phyloP scores from a whole-genome alignment of 768 basidiomycete species.

The Kwoniella bestiolae region DNA sequence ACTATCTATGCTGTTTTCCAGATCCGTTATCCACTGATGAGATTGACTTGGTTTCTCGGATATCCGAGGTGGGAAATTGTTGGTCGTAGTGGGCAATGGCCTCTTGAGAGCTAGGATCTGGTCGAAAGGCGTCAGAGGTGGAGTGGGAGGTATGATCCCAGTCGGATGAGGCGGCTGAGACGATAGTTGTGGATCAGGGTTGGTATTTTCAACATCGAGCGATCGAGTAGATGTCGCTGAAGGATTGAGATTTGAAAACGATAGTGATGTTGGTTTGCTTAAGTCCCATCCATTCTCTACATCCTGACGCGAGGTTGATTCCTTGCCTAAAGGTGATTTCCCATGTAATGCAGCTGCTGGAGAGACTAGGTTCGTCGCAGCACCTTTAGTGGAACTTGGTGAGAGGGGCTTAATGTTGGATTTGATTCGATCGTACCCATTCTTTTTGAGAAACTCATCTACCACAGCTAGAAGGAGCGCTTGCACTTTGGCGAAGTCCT shows the following conservation, averaged over 20 bases:
- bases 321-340: slow-evolving; percentile 7
- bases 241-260: not conserved
- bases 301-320: not conserved
- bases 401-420: not conserved
- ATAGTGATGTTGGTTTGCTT: not conserved
- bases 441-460: slow-evolving; percentile 67
- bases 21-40: slow-evolving; percentile 12
- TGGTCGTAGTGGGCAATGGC: too few relatives aligned
- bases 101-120: not conserved
- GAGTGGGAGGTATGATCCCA: not conserved
- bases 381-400: slow-evolving; percentile 6
- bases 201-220: not conserved
- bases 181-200: too few relatives aligned
- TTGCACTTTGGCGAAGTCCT: slow-evolving; percentile 62
- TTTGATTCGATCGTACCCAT: slow-evolving; percentile 63
- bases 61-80: not conserved
- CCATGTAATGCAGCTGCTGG: not conserved
- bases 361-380: not conserved
- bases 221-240: not conserved
- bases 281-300: not conserved
- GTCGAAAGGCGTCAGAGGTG: not conserved
- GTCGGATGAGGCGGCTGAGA: not conserved
- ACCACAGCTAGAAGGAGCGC: slow-evolving; percentile 67
- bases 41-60: not conserved
- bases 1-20: not conserved